phyloP scores from a whole-genome alignment of 192 early-diverging fungal species.

The Coemansia sp. region DNA sequence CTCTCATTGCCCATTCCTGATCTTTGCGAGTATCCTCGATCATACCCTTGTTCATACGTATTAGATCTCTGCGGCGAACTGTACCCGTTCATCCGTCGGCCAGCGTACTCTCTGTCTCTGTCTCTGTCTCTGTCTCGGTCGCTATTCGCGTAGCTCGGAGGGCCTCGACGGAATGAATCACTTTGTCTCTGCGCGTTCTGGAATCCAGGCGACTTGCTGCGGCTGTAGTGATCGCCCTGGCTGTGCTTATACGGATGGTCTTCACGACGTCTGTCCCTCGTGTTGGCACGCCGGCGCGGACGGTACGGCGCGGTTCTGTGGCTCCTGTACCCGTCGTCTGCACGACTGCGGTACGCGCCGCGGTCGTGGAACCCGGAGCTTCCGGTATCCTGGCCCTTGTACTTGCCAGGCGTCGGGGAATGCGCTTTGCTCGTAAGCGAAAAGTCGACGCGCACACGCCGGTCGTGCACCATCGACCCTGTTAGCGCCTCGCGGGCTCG shows the following conservation, averaged over 20 bases:
- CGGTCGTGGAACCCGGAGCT: not conserved
- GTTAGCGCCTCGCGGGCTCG: constrained; percentile 24
- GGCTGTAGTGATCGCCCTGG: constrained; percentile 8
- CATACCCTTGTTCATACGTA: constrained; percentile 5
- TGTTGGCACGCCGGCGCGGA: constrained; percentile 35
- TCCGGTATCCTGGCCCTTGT: constrained; percentile 33
- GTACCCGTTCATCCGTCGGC: constrained; percentile 8
- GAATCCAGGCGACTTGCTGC: constrained; percentile 43
- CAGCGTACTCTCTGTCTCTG: constrained; percentile 10
- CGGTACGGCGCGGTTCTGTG: constrained; percentile 9
- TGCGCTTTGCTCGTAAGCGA: constrained; percentile 39
- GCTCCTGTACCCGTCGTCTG: constrained; percentile 2
- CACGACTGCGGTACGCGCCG: not conserved
- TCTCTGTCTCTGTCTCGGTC: constrained; percentile 4
- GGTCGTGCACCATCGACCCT: constrained; percentile 32
- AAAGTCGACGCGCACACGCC: constrained; percentile 44
- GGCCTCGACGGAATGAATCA: constrained; percentile 8
- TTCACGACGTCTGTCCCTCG: constrained; percentile 37
- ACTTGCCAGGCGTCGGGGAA: constrained; percentile 30
- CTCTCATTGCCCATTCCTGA: not conserved
- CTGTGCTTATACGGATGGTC: constrained; percentile 17
- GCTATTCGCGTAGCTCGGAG: constrained; percentile 8
- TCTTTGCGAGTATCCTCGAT: constrained; percentile 3
- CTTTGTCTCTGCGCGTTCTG: not conserved
- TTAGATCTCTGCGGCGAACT: constrained; percentile 14